Base-by-base conservation (phyloP, 2,329 filamentous ascomycete genomes). In the Colletotrichum sp. region DNA sequence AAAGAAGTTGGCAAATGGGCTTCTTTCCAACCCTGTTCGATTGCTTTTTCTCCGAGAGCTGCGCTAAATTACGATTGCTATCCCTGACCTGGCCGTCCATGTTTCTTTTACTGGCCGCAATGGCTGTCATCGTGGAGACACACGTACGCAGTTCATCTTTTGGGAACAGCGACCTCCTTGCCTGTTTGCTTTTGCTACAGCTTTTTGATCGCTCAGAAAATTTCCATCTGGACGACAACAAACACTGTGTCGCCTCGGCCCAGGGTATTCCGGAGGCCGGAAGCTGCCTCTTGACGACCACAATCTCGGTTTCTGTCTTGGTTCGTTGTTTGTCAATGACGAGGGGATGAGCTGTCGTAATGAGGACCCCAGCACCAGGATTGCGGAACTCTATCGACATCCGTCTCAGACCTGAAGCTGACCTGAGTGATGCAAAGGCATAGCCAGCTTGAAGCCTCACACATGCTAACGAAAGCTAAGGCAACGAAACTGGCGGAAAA, bases 1-100 rank as follows among this genome's bases (percentile, higher is more conserved):
- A 67, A 72, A 72, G 68, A 66, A 67, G 9, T 63, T 72, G 68
- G 21, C 68, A 72, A 74, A 74, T 67, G 69, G 72, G 72, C 68
- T 58, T 66, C 67, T 24, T 71, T 74, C 72, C 72, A 74, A 36
- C 57, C 63, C 72, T 58, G 68, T 33, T 33, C 63, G 34, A 67
- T 58, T 72, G 47, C 61, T 72, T 72, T 72, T 62, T 36, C 71
- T 58, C 71, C 72, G 62, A 69, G 71, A 33, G 38, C 24, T 63
- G 43, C 57, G 29, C 58, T 63, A 55, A 66, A 57, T 31, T 54
- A 51, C 57, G 33, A 58, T 51, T 34, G 18, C 43, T 67, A 67
- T 43, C 72, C 69, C 68, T 66, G 69, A 61, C 62, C 68, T 31
- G 55, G 21, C n/a, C 27, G 43, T 47, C 33, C 57, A 58, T 27